phyloP scores from a whole-genome alignment of 495 filamentous ascomycete species.

The Clavariopsis aquatica region DNA sequence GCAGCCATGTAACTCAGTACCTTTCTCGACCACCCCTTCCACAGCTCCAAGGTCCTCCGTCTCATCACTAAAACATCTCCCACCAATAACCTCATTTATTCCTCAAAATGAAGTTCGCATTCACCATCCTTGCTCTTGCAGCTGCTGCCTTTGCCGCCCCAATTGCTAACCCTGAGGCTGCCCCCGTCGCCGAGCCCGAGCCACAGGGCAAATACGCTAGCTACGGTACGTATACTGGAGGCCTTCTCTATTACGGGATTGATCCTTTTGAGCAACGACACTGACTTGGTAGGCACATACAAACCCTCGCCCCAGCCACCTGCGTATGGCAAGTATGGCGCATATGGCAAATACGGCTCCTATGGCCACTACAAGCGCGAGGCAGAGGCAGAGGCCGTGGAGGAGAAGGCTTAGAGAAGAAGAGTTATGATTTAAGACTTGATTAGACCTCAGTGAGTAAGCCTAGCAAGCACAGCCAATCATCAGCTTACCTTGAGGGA shows the following conservation, averaged over 20 bases:
- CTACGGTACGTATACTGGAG: conserved; percentile 11
- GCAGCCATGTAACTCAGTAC: background rate
- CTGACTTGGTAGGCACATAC: conserved; percentile 7
- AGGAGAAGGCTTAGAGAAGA: background rate
- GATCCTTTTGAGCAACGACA: background rate
- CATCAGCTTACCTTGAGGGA: background rate
- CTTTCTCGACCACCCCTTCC: background rate
- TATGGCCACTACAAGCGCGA: conserved; percentile 27
- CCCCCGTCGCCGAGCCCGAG: background rate
- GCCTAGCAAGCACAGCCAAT: background rate
- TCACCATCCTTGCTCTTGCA: background rate
- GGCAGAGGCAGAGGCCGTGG: conserved; percentile 1
- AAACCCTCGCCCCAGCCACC: background rate
- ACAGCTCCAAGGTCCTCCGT: background rate
- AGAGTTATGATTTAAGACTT: background rate
- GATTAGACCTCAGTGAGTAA: background rate
- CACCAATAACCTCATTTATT: too few species aligned
- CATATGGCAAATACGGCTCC: conserved; percentile 9
- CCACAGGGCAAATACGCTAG: conserved; percentile 2
- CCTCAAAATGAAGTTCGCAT: conserved; percentile 16
- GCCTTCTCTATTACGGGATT: background rate
- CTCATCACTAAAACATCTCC: background rate
- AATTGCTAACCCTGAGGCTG: background rate
- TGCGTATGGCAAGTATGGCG: conserved; percentile 7
- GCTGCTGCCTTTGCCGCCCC: conserved; percentile 9